Evolutionary conservation across 176 grass and related monocot genomes (phyloP), one percentile per base, ranked within the genome.

Genomic region (Cenchrus americanus): DNA sequence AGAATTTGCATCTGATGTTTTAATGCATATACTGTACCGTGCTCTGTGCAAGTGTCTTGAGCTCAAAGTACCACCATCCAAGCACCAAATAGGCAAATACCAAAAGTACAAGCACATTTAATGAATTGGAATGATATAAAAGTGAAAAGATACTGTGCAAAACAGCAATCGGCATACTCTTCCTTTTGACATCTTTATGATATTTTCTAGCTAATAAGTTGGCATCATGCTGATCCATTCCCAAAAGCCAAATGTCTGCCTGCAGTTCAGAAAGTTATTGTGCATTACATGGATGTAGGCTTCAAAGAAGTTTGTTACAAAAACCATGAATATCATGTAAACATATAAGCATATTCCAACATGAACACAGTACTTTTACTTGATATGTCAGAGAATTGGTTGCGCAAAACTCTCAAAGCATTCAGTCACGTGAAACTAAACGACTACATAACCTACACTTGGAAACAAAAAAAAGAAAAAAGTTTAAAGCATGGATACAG

Each of bases 161-260:
- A 6, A 94, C 43, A 55, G 85, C 83, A 60, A 90, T 46, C 27
- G 82, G 86, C n/a, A 83, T 88, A 76, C 84, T 88, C 68, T 88
- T 69, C 83, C 37, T 86, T 79, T 86, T 81, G 26, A 84, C 60
- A 43, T 65, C 40, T 11, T 88, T 77, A 32, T 75, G 87, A 42
- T 89, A 94, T 66, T 82, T 43, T 89, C 76, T 84, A 30, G 83
- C 89, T 60, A 89, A 54, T 22, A 78, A 51, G 71, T 87, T 88
- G 13, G 87, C 87, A 41, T 93, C 89, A 8, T 86, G 59, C 57
- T 90, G 91, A 57, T 90, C 87, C 84, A 85, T 91, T 24, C 75
- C 80, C 71, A 94, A 66, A 17, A 91, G 83, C 79, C 92, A 94
- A 59, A 94, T 89, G 71, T 94, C 88, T 21, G 73, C 91, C 88